Evolutionary conservation across 345 rosid species (phyloP).

Genomic region (Acer campestre): DNA sequence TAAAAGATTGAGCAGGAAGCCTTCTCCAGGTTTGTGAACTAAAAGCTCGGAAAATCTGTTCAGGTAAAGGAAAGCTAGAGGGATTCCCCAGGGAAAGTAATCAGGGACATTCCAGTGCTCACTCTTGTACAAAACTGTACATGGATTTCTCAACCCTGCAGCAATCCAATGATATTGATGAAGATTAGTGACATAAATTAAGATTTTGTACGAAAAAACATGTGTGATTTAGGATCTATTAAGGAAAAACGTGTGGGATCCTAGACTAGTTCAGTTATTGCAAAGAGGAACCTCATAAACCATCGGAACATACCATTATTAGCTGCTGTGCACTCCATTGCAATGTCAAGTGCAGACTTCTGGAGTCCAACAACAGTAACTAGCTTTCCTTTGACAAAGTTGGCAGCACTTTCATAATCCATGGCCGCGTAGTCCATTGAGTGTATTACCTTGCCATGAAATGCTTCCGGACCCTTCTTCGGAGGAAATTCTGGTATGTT

Average conservation of each 20-base stretch:
- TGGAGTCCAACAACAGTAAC: slow-evolving; percentile 45
- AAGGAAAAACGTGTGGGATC: too few relatives aligned
- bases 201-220: too few relatives aligned
- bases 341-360: slow-evolving; percentile 49
- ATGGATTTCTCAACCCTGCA: slow-evolving; percentile 41
- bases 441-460: slow-evolving; percentile 49
- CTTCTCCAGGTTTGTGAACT: slow-evolving; percentile 53
- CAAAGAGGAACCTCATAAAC: too few relatives aligned
- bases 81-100: slow-evolving; percentile 45
- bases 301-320: slow-evolving; percentile 31
- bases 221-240: too few relatives aligned
- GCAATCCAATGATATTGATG: too few relatives aligned
- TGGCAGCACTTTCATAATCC: slow-evolving; percentile 14
- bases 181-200: too few relatives aligned
- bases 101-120: slow-evolving; percentile 48
- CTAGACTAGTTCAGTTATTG: too few relatives aligned
- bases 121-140: slow-evolving; percentile 40
- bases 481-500: slow-evolving; percentile 46
- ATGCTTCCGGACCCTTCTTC: slow-evolving; percentile 43
- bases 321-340: slow-evolving; percentile 38
- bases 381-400: slow-evolving; percentile 31
- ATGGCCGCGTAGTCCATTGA: slow-evolving; percentile 41
- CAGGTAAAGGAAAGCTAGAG: slow-evolving; percentile 31
- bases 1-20: slow-evolving; percentile 28
- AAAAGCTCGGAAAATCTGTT: slow-evolving; percentile 48